Conservation (phyloP, 805 yeast genomes). For the Cyberlindnera americana region DNA sequence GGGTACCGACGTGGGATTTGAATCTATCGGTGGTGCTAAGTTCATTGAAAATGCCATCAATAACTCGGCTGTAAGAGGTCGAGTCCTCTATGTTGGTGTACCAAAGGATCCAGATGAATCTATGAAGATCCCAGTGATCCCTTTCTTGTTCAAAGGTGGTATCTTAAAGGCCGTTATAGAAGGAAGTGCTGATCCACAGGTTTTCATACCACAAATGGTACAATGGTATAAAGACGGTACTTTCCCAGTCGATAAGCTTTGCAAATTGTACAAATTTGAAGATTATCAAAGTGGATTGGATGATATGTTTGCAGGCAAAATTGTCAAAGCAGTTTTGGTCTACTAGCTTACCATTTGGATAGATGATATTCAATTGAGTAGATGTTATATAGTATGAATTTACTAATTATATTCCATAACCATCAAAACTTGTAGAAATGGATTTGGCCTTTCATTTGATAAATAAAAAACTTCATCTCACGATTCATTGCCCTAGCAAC, state of each 20-base stretch:
- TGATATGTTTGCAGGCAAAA: background rate
- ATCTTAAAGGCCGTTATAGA: background rate
- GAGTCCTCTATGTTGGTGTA: constrained; percentile 5
- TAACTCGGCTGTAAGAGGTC: constrained; percentile 2
- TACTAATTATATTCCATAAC: too few species aligned
- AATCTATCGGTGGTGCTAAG: constrained; percentile 9
- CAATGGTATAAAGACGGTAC: background rate
- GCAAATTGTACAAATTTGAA: background rate
- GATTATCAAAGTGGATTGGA: background rate
- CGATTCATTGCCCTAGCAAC: too few species aligned
- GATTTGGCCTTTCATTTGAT: too few species aligned
- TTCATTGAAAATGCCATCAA: constrained; percentile 7
- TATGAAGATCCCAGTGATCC: constrained; percentile 1
- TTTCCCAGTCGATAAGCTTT: background rate
- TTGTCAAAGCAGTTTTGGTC: constrained; percentile 3
- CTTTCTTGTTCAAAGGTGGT: background rate
- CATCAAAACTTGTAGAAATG: too few species aligned
- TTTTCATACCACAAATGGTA: background rate
- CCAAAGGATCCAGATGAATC: constrained; percentile 4
- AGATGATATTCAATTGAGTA: too few species aligned
- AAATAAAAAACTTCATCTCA: too few species aligned
- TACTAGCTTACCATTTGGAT: background rate
- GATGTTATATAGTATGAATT: too few species aligned
- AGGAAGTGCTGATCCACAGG: background rate
- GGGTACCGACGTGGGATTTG: constrained; percentile 10